A percentile compares a stretch with the other conserved stretches of the same genome.
These are phyloP conservation scores for Cyberlindnera saturnus DNA, from an alignment of 805 yeast genomes.

Conservation along the genomic window DNA sequence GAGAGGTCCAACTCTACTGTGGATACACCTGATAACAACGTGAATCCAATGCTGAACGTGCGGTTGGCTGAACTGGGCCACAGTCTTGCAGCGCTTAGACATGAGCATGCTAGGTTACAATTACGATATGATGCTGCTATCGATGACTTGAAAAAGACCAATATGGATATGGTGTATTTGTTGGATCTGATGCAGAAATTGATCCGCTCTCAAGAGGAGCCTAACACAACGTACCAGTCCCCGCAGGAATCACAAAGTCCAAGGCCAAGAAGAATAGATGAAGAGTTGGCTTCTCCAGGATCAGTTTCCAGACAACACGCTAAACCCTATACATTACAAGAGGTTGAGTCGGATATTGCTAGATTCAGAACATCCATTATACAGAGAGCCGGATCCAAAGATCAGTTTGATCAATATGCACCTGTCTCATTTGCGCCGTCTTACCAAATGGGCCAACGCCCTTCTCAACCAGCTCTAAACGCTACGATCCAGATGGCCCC, in stretches of 20 bases:
- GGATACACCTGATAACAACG: conserved; percentile 9
- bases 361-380: conserved; percentile 22
- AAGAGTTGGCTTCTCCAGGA: conserved; percentile 19
- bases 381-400: conserved; percentile 22
- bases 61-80: conserved; percentile 34
- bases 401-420: conserved; percentile 17
- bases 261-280: conserved; percentile 6
- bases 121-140: conserved; percentile 41
- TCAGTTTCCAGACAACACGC: conserved; percentile 2
- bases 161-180: conserved; percentile 46
- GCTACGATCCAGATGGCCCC: conserved; percentile 1
- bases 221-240: conserved; percentile 4
- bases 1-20: conserved; percentile 17
- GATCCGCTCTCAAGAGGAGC: conserved; percentile 3
- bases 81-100: conserved; percentile 31
- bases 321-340: conserved; percentile 8
- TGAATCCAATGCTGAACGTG: conserved; percentile 21
- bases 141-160: conserved; percentile 43
- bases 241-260: conserved; percentile 4
- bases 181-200: conserved; percentile 39
- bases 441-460: conserved; percentile 12
- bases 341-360: conserved; percentile 19
- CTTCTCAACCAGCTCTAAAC: too few relatives aligned
- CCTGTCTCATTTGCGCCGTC: conserved; percentile 21
- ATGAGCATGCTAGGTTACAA: conserved; percentile 37